Conservation (phyloP, 768 basidiomycete genomes). For the Collybiopsis confluens region DNA sequence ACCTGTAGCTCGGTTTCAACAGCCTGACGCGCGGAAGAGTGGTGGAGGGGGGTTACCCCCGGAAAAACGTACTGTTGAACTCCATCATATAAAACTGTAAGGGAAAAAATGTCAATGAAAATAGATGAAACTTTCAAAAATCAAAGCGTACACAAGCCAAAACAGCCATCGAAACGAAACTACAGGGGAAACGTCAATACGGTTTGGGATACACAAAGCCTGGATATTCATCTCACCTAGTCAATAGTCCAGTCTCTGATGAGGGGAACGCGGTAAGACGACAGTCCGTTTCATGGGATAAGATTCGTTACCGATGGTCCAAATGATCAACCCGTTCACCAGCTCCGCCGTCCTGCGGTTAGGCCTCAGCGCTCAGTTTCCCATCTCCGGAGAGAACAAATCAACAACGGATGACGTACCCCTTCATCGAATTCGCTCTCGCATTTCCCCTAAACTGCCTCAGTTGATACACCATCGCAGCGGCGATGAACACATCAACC, state of each 20-base stretch:
- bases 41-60: no score
- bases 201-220: no score
- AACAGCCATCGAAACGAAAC: conserved; percentile 19
- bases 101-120: background rate
- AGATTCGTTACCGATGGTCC: conserved; percentile 23
- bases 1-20: conserved; percentile 10
- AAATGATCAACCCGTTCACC: conserved; percentile 19
- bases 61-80: conserved; percentile 13
- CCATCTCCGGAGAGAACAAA: no score
- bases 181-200: conserved; percentile 3
- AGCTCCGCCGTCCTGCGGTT: conserved; percentile 13
- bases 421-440: conserved; percentile 3
- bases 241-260: conserved; percentile 20
- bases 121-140: background rate
- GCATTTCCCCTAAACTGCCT: background rate
- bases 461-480: conserved; percentile 19
- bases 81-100: conserved; percentile 20
- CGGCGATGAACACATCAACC: conserved; percentile 21
- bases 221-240: conserved; percentile 15
- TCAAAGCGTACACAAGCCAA: conserved; percentile 17
- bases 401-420: background rate
- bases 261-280: background rate
- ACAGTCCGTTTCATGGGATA: background rate
- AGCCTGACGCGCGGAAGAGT: no score
- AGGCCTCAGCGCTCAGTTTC: background rate